These are phyloP conservation scores for Tetrahymena malaccensis DNA, from an alignment of 73 alveolate species.

Conservation along the genomic window DNA sequence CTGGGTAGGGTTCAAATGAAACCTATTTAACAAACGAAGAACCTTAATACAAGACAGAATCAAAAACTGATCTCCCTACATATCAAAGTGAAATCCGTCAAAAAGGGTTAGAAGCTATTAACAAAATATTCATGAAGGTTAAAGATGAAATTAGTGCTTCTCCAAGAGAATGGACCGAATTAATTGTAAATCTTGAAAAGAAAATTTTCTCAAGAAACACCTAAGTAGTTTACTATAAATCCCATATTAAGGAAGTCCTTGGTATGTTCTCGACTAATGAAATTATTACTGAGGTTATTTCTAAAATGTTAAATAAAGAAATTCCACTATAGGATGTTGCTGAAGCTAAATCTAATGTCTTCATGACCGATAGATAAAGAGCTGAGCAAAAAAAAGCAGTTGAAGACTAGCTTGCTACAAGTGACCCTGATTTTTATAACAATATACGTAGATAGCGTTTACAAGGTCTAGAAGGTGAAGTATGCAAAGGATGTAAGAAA, in stretches of 20 bases:
- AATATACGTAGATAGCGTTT: slow-evolving; percentile 2
- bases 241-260: background rate
- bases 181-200: background rate
- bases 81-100: background rate
- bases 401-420: slow-evolving; percentile 13
- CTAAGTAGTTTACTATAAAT: background rate
- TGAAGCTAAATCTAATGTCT: slow-evolving; percentile 11
- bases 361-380: slow-evolving; percentile 4
- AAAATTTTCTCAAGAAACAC: background rate
- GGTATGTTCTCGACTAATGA: background rate
- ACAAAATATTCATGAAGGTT: background rate
- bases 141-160: background rate
- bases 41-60: background rate
- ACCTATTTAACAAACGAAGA: background rate
- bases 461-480: slow-evolving; percentile 30
- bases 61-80: background rate
- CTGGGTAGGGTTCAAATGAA: background rate
- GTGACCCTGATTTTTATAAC: slow-evolving; percentile 24
- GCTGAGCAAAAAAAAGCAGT: background rate
- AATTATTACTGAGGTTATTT: background rate
- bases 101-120: background rate
- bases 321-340: slow-evolving; percentile 17
- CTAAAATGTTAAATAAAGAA: slow-evolving; percentile 1
- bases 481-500: slow-evolving; percentile 18
- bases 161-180: background rate